phyloP scores from a whole-genome alignment of 345 rosid species.

The Cardiospermum halicacabum region DNA sequence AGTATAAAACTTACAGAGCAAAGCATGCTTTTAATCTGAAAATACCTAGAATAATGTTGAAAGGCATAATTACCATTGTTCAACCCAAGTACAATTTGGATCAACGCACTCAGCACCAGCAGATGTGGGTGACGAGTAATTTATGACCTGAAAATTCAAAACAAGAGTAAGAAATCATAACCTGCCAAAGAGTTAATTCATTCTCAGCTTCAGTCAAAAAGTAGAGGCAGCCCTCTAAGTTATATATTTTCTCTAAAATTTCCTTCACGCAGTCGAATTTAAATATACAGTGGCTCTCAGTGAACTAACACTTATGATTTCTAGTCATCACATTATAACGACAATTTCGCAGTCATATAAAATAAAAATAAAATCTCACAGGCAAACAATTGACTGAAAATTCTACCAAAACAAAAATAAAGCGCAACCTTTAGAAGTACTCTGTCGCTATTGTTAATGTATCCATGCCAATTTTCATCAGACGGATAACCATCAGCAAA shows the following conservation, averaged over 20 bases:
- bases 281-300: background rate
- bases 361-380: background rate
- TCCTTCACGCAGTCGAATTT: background rate
- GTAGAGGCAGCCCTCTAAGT: no score
- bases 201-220: background rate
- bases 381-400: background rate
- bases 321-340: background rate
- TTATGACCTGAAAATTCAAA: slow-evolving; percentile 48
- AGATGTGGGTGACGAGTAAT: slow-evolving; percentile 67
- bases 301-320: background rate
- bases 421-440: slow-evolving; percentile 77
- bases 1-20: background rate
- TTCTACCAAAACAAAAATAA: background rate
- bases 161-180: background rate
- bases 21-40: slow-evolving; percentile 6
- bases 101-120: slow-evolving; percentile 90
- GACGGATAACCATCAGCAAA: slow-evolving; percentile 77
- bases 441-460: slow-evolving; percentile 81
- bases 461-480: slow-evolving; percentile 96
- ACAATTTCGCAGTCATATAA: background rate
- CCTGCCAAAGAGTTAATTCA: background rate
- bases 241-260: background rate
- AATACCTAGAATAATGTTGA: slow-evolving; percentile 10
- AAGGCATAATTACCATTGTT: slow-evolving; percentile 63
- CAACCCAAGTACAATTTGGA: slow-evolving; percentile 82